Evolutionary conservation across 371 early-diverging fungal species (phyloP).

Genomic region (Chytridium lagenaria): DNA sequence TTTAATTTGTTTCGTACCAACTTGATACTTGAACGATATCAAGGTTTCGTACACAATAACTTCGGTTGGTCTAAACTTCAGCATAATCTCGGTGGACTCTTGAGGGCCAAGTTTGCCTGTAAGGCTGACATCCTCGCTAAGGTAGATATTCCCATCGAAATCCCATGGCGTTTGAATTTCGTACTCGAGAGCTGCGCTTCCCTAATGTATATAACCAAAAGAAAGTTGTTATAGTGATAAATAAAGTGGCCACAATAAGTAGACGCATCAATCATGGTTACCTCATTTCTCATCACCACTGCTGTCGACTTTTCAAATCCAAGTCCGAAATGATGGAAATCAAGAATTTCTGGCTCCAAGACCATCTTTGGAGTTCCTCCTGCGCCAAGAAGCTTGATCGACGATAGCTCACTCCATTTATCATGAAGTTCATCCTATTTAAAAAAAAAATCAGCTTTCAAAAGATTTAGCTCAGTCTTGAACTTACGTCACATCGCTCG

Average conservation of each 20-base stretch:
- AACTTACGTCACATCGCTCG: conserved; percentile 45
- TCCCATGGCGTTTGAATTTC: conserved; percentile 40
- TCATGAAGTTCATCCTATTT: conserved; percentile 39
- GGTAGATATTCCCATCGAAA: conserved; percentile 35
- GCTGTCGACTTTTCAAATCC: conserved; percentile 25
- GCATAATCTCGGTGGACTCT: conserved; percentile 21
- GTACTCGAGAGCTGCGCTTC: conserved; percentile 35
- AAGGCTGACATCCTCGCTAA: conserved; percentile 23
- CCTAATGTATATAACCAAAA: conserved; percentile 21
- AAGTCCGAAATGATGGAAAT: conserved; percentile 45
- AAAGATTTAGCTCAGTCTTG: background rate
- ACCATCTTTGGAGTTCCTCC: conserved; percentile 52
- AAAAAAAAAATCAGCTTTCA: conserved; percentile 7
- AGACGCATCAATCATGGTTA: no score
- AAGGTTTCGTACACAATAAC: conserved; percentile 33
- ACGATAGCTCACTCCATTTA: conserved; percentile 49
- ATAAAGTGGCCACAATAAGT: no score
- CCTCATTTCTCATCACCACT: conserved; percentile 40
- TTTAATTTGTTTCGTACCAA: conserved; percentile 34
- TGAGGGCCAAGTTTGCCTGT: conserved; percentile 41
- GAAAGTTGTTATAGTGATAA: no score
- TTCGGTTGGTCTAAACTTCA: conserved; percentile 41
- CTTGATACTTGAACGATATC: conserved; percentile 45
- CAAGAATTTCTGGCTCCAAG: conserved; percentile 34
- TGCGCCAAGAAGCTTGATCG: conserved; percentile 50